phyloP scores from a whole-genome alignment of 768 basidiomycete species.

The Cytidiella melzeri region DNA sequence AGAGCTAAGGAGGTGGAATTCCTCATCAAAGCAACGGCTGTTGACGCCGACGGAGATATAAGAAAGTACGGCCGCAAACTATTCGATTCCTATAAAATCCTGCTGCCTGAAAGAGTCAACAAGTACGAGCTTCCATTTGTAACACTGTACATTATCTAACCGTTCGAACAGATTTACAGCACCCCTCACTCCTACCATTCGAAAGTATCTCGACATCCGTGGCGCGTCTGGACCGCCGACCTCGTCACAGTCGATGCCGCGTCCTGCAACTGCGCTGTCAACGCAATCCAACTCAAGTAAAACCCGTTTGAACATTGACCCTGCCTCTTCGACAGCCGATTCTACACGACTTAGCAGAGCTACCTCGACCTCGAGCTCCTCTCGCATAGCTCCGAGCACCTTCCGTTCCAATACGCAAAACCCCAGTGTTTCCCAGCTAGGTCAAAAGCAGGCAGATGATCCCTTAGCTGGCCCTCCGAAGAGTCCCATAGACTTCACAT shows the following conservation, averaged over 20 bases:
- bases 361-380: no score
- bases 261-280: constrained; percentile 22
- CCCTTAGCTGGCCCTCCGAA: no score
- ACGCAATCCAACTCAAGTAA: constrained; percentile 7
- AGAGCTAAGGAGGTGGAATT: constrained; percentile 62
- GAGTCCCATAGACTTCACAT: no score
- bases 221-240: constrained; percentile 12
- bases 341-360: no score
- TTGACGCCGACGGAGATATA: constrained; percentile 72
- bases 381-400: no score
- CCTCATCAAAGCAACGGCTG: constrained; percentile 59
- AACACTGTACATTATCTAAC: constrained; percentile 7
- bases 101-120: constrained; percentile 64
- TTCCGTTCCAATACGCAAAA: no score
- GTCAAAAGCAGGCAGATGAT: no score
- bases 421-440: no score
- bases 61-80: constrained; percentile 63
- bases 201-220: constrained; percentile 64
- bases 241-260: constrained; percentile 22
- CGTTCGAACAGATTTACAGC: constrained; percentile 50
- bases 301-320: no score
- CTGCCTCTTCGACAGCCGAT: no score
- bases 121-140: constrained; percentile 35
- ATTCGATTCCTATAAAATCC: constrained; percentile 68
- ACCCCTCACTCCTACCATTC: constrained; percentile 70